phyloP scores from a whole-genome alignment of 139 green algal species.

The Chlamydomonas applanata region DNA sequence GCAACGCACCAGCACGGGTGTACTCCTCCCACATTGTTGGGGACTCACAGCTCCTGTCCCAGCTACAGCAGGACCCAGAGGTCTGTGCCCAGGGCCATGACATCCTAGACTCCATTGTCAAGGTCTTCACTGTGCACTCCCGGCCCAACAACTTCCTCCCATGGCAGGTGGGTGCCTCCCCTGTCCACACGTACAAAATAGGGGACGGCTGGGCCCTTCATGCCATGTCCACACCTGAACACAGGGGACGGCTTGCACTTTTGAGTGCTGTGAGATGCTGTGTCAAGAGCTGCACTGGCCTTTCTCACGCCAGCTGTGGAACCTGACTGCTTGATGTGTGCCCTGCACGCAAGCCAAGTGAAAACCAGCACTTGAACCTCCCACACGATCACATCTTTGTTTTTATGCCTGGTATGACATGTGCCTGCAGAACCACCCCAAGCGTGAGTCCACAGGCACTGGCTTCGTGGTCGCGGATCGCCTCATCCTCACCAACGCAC shows the following conservation, averaged over 20 bases:
- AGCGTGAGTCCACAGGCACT: slow-evolving; percentile 60
- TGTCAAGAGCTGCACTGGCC: too few species aligned
- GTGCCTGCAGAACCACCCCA: slow-evolving; percentile 60
- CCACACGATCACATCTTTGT: background rate
- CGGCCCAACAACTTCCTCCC: slow-evolving; percentile 68
- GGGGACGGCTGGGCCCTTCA: too few species aligned
- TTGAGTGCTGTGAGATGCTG: too few species aligned
- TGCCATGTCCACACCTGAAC: too few species aligned
- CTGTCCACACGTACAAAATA: too few species aligned
- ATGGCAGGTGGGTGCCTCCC: slow-evolving; percentile 46
- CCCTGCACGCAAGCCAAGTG: slow-evolving; percentile 3
- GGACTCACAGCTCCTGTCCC: slow-evolving; percentile 18
- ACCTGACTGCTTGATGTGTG: too few species aligned
- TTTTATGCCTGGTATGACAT: background rate
- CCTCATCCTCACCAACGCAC: slow-evolving; percentile 77
- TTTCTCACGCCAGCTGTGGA: too few species aligned
- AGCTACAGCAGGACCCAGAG: slow-evolving; percentile 13
- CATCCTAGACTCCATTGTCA: slow-evolving; percentile 72
- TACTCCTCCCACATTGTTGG: slow-evolving; percentile 34
- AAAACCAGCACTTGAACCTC: background rate
- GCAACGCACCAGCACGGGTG: slow-evolving; percentile 1
- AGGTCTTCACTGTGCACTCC: slow-evolving; percentile 66
- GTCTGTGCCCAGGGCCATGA: slow-evolving; percentile 23
- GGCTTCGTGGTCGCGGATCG: slow-evolving; percentile 66
- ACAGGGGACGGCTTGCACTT: too few species aligned